Percentiles rank a stretch among this genome's conserved stretches.
phyloP scores from a whole-genome alignment of 1,284 basidiomycete species.

The Cystobasidium slooffiae region DNA sequence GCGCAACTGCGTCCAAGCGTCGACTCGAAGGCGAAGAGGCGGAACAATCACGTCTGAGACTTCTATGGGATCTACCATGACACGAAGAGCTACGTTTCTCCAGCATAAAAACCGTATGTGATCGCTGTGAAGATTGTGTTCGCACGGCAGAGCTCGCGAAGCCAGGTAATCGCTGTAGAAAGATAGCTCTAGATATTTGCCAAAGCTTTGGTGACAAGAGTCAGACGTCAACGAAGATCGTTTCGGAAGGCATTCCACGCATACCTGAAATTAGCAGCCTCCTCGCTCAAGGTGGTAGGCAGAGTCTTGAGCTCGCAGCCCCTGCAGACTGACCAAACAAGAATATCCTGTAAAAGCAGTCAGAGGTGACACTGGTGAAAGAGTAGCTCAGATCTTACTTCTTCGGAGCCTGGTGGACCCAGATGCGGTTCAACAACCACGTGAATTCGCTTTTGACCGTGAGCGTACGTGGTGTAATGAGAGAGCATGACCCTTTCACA shows the following conservation, averaged over 20 bases:
- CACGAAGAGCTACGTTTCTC: conserved; percentile 73
- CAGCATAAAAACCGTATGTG: conserved; percentile 90
- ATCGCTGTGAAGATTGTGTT: conserved; percentile 91
- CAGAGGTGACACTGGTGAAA: conserved; percentile 55
- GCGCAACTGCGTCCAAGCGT: conserved; percentile 80
- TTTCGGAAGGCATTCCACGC: background rate
- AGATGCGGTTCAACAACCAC: conserved; percentile 31
- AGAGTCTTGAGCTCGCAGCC: conserved; percentile 65
- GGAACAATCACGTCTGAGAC: conserved; percentile 88
- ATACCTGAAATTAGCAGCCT: conserved; percentile 68
- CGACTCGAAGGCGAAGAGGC: conserved; percentile 79
- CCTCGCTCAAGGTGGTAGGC: conserved; percentile 59
- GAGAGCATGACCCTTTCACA: conserved; percentile 80
- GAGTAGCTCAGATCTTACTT: background rate
- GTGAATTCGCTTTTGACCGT: conserved; percentile 72
- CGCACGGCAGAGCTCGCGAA: conserved; percentile 61
- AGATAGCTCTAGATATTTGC: conserved; percentile 87
- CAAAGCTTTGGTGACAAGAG: conserved; percentile 63
- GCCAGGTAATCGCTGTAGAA: conserved; percentile 84
- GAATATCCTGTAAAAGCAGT: conserved; percentile 69
- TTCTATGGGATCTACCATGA: conserved; percentile 81
- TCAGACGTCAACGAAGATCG: background rate
- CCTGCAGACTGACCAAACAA: conserved; percentile 90
- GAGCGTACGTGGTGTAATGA: conserved; percentile 87
- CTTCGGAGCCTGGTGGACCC: background rate